phyloP scores from a whole-genome alignment of 225 moss, liverwort and hornwort genomes.

The Straminergon stramineum region DNA sequence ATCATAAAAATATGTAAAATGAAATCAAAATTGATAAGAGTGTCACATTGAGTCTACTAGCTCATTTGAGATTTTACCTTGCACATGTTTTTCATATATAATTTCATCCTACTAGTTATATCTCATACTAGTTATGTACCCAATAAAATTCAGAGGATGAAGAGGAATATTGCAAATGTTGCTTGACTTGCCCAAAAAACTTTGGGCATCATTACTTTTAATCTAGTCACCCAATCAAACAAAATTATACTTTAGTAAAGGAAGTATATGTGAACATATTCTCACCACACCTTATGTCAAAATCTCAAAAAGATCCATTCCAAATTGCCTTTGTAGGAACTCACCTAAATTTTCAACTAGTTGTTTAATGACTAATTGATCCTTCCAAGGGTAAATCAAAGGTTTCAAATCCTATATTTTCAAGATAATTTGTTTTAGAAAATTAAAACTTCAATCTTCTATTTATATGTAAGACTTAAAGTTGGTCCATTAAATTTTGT shows the following conservation, averaged over 20 bases:
- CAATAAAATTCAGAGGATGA: background rate
- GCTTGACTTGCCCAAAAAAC: background rate
- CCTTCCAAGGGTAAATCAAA: background rate
- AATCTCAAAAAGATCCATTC: background rate
- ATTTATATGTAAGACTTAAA: background rate
- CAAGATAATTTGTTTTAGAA: background rate
- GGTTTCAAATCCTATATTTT: background rate
- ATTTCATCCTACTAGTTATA: background rate
- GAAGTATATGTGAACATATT: too few relatives aligned
- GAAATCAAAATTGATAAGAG: too few relatives aligned
- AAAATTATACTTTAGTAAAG: background rate
- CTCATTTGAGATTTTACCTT: background rate
- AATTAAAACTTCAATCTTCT: background rate
- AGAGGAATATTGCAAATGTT: background rate
- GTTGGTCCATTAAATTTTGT: background rate
- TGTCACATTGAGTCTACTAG: too few relatives aligned
- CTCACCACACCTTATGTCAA: background rate
- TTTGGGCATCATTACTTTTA: background rate
- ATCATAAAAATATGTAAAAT: too few relatives aligned
- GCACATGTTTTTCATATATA: too few relatives aligned
- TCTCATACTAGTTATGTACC: background rate
- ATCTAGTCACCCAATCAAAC: fast-evolving
- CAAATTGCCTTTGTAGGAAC: background rate
- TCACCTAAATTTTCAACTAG: background rate
- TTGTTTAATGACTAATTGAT: too few relatives aligned